Percentiles rank a stretch among this genome's conserved stretches.
phyloP scores from a whole-genome alignment of 805 yeast species.

The Cyberlindnera nakhonratchasimensis region DNA sequence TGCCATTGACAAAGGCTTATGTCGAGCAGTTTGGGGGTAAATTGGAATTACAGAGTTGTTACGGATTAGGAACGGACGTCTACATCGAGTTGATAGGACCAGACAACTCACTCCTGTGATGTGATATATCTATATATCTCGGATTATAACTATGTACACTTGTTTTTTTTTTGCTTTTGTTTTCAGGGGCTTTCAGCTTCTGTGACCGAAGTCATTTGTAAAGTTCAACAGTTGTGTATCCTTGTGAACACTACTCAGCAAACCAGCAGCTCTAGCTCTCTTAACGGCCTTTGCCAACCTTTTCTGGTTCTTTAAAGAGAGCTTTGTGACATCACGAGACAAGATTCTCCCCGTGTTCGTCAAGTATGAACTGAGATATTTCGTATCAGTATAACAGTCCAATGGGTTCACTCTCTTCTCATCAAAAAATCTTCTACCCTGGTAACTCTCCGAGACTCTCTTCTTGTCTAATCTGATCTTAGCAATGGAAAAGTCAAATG shows the following conservation, averaged over 20 bases:
- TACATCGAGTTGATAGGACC: conserved; percentile 47
- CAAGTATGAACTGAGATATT: conserved; percentile 59
- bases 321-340: conserved; percentile 69
- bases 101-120: conserved; percentile 18
- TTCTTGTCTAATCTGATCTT: conserved; percentile 49
- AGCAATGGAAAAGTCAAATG: conserved; percentile 72
- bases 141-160: not conserved
- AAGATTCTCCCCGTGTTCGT: conserved; percentile 72
- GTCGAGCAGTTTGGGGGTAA: conserved; percentile 71
- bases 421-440: conserved; percentile 33
- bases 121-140: not conserved
- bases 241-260: conserved; percentile 71
- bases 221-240: conserved; percentile 35
- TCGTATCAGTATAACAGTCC: conserved; percentile 71
- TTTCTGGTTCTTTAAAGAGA: conserved; percentile 63
- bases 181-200: not conserved
- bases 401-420: conserved; percentile 59
- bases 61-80: conserved; percentile 79
- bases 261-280: conserved; percentile 76
- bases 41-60: conserved; percentile 63
- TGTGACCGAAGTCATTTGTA: conserved; percentile 10
- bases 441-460: conserved; percentile 22
- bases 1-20: conserved; percentile 78
- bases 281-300: conserved; percentile 72
- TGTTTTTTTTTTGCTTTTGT: too few species aligned